These are phyloP conservation scores for Clathrus columnatus DNA, from an alignment of 768 basidiomycete genomes.

Conservation along the genomic window DNA sequence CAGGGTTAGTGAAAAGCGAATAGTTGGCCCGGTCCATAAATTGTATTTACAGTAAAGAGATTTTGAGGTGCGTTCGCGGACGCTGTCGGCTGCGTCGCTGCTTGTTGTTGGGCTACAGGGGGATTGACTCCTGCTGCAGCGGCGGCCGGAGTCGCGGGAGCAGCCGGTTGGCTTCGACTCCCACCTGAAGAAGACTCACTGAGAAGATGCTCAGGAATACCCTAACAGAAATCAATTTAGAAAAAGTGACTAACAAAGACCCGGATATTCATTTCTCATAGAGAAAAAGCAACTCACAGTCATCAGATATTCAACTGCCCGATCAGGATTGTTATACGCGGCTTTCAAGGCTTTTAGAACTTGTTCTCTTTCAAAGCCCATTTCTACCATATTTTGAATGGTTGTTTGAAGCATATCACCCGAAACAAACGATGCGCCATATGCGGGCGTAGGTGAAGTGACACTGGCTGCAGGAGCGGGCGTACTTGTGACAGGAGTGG, in stretches of 20 bases:
- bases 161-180: constrained; percentile 22
- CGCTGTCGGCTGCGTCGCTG: background rate
- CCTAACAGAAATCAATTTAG: constrained; percentile 35
- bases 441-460: constrained; percentile 24
- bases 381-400: constrained; percentile 79
- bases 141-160: constrained; percentile 28
- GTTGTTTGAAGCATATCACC: constrained; percentile 70
- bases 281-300: constrained; percentile 43
- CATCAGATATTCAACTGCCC: constrained; percentile 97
- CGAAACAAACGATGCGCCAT: constrained; percentile 61
- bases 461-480: constrained; percentile 25
- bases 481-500: constrained; percentile 23
- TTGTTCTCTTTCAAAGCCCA: constrained; percentile 88
- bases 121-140: constrained; percentile 30
- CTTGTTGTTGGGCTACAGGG: constrained; percentile 21
- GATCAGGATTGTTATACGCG: constrained; percentile 94
- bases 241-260: no score
- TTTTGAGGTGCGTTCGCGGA: constrained; percentile 49
- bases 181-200: constrained; percentile 28
- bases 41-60: constrained; percentile 60
- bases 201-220: constrained; percentile 67
- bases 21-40: background rate
- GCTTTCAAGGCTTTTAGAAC: constrained; percentile 82
- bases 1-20: background rate
- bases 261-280: no score